Base-by-base conservation (phyloP, 2,329 filamentous ascomycete genomes). In the Xylaria sp. region DNA sequence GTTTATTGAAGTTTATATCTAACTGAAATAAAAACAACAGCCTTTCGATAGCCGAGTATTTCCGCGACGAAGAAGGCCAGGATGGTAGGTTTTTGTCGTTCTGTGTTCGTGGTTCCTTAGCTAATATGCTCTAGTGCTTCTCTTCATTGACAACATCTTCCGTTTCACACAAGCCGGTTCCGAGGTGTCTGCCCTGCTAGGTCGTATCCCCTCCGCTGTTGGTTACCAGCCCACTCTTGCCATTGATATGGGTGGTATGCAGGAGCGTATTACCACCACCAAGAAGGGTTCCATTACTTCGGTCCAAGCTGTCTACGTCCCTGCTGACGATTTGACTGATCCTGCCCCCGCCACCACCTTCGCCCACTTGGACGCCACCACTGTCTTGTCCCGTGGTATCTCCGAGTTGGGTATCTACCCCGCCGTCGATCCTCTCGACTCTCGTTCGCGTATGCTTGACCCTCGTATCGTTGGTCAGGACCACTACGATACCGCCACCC, bases 61-160 rank as follows among this genome's bases (percentile, higher is more conserved):
- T 98, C 87, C 85, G 89, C 74, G 86, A 90, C 69, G 80, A 83
- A 60, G 87, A 90, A 76, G 94, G 94, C 77, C 94, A 97, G 88
- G 94, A 97, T 86, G 91, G 90, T 92, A 81, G 80, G 89, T 78
- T 43, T 57, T 25, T 23, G 3, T n/a, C 4, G 5, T 30, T 13
- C 1, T 3, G 9, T 57, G 2, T 10, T 6, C 4, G 4, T 39
- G 52, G 13, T 46, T 6, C n/a, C 28, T 7, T n/a, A 66, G 70
- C 66, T 69, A 62, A 70, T 57, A 0, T 32, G 34, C 7, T 32
- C 34, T 6, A 92, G 93, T 97, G 89, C 89, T 97, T 82, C 94
- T 97, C 84, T 97, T 98, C 89, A 98, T 98, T 84, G 96, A 99
- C 92, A 99, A 99, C 90, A 98, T 99, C 86, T 98, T 97, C 93